Evolutionary conservation across 345 rosid genomes (phyloP).

Genomic region (Salix viminalis): DNA sequence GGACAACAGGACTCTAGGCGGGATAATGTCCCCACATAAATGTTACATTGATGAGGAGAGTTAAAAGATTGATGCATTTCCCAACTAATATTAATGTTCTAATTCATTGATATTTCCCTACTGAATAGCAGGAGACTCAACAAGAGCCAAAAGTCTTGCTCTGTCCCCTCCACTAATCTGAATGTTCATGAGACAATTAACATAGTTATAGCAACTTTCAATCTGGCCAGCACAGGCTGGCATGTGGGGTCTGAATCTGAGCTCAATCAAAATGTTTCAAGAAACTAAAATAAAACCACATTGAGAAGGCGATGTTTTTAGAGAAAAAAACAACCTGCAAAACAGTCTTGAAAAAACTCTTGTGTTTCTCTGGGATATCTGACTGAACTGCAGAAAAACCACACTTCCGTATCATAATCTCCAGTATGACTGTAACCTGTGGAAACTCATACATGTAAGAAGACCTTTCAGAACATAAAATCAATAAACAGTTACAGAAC

Average conservation of each 20-base stretch:
- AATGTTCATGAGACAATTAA: neutral
- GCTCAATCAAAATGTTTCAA: neutral
- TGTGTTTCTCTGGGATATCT: slow-evolving; percentile 69
- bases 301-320: neutral
- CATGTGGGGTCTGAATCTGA: no score
- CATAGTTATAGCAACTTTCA: neutral
- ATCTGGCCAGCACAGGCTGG: no score
- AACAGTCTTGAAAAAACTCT: slow-evolving; percentile 63
- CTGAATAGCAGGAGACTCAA: no score
- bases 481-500: neutral
- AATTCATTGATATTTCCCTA: no score
- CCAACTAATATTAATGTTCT: no score
- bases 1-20: neutral
- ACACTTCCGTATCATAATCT: slow-evolving; percentile 79
- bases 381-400: slow-evolving; percentile 62
- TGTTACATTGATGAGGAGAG: no score
- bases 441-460: neutral
- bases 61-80: no score
- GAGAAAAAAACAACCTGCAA: slow-evolving; percentile 47
- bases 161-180: neutral
- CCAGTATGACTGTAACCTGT: slow-evolving; percentile 81
- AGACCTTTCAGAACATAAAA: neutral
- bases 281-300: neutral
- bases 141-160: no score
- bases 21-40: neutral